Base-by-base conservation (phyloP, 140 eudicot species). In the Anethum foeniculum region DNA sequence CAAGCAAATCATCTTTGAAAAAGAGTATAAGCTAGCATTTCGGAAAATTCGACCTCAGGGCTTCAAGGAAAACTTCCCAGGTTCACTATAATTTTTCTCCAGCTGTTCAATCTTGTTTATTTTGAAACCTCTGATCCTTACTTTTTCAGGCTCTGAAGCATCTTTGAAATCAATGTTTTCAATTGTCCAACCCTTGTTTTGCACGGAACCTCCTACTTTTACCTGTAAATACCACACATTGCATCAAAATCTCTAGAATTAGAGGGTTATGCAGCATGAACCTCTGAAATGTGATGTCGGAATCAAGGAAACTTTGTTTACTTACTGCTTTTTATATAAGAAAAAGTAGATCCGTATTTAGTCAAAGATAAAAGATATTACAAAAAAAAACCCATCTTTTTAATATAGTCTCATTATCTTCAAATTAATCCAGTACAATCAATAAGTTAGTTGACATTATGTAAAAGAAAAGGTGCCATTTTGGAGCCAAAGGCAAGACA, bases 41-140 rank as follows among this genome's bases (percentile, higher is more conserved):
- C 7, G 41, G 34, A 75, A 75, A 75, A 49, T 43, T 32, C 38
- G 69, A 68, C 71, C 84, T 94, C 88, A 92, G 19, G 88, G 84
- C 76, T 86, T 84, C 83, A 94, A 85, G 52, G 81, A 46, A 84
- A 85, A 88, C 36, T 88, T 90, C 47, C 98, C 96, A 27, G 96
- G 96, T 79, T 91, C 87, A 19, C 19, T 80, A 82, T 80, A 87
- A 12, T 81, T 81, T 72, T 84, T 88, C 74, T 92, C 97, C 83
- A 90, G 82, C 87, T 90, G 97, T 86, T 90, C 97, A 39, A 83
- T 77, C 89, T 89, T 94, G 89, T 90, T 94, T 48, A 92, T 86
- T 83, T 81, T 89, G 86, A 94, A 94, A 65, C 97, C 98, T 67
- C 98, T 89, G 58, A 90, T 94, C 81, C 97, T 85, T 69, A 90